Conservation (phyloP, 2,329 filamentous ascomycete genomes). For the Alternaria triticina region DNA sequence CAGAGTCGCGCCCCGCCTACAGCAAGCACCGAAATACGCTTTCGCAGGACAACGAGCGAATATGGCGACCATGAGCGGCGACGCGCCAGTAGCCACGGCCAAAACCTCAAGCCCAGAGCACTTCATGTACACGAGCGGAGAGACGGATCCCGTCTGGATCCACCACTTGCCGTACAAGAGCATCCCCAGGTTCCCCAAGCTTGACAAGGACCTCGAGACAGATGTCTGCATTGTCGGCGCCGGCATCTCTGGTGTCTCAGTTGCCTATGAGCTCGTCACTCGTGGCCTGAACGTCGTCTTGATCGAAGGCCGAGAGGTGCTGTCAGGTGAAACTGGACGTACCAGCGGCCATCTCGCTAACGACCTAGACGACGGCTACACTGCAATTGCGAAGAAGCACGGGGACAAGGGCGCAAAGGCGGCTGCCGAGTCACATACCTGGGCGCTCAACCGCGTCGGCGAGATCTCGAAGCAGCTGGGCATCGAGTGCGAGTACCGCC, state of each 20-base stretch:
- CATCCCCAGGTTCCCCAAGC: conserved; percentile 53
- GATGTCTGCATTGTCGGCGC: conserved; percentile 61
- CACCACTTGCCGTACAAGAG: conserved; percentile 56
- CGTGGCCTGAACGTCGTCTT: conserved; percentile 59
- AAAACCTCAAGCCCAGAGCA: conserved; percentile 36
- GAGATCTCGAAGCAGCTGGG: conserved; percentile 57
- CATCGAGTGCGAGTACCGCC: conserved; percentile 64
- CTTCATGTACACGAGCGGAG: conserved; percentile 57
- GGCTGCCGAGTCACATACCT: conserved; percentile 62
- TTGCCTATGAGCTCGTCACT: conserved; percentile 60
- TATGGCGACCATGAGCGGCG: conserved; percentile 19
- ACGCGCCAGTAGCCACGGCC: conserved; percentile 8
- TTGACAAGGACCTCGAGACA: conserved; percentile 53
- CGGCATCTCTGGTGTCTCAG: conserved; percentile 60
- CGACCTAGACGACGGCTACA: conserved; percentile 61
- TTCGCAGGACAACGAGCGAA: conserved; percentile 10
- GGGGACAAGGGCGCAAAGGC: conserved; percentile 56
- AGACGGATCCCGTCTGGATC: conserved; percentile 61
- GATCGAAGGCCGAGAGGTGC: conserved; percentile 61
- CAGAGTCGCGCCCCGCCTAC: not conserved
- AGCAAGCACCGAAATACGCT: not conserved
- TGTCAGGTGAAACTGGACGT: conserved; percentile 61
- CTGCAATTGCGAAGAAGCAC: conserved; percentile 60
- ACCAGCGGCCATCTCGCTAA: conserved; percentile 63
- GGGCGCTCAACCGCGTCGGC: conserved; percentile 60